Base-by-base conservation (phyloP, 805 yeast species). In the Kodamaea kaohsiungensis region DNA sequence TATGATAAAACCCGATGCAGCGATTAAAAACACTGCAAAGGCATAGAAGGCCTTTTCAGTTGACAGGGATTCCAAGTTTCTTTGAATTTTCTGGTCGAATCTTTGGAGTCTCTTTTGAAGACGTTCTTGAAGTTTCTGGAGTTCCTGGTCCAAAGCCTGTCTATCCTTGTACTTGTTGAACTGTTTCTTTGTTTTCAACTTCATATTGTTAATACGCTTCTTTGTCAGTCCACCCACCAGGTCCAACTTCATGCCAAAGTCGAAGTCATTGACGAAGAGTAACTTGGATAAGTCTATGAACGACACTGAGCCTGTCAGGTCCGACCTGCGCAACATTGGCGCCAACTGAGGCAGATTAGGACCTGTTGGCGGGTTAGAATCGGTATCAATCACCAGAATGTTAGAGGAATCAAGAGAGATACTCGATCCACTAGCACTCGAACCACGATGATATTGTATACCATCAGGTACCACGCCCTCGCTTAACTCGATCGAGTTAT, bases 11-110 rank as follows among this genome's bases (percentile, higher is more conserved):
- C 98, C 98, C 25, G 86, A 76, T 15, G 81, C 66, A 43, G 93
- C 89, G 7, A 93, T 81, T 51, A 82, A 70, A 54, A 84, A 81
- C 40, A 91, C 75, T 0, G 96, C 85, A 43, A 84, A 68, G 0
- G 97, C 85, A 66, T 91, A 95, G 65, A 91, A 91, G 19, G 85
- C 60, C 67, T 93, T 93, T 65, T 93, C 97, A 0, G 76, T 73
- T 7, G 68, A 57, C 22, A 76, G 68, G 48, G 73, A 66, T 48
- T 68, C 65, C 35, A 76, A 61, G 49, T 68, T 70, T 16, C 60
- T 56, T 45, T 72, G 75, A 19, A 76, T 64, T 49, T 72, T 63
- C n/a, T 61, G 56, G 50, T 76, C 80, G 47, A 76, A 74, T 37
- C 66, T 65, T 22, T 64, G 64, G 48, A 76, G 62, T 27, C 74